Base-by-base conservation (phyloP, 129 eudicot species). In the Gnaphalium uliginosum region DNA sequence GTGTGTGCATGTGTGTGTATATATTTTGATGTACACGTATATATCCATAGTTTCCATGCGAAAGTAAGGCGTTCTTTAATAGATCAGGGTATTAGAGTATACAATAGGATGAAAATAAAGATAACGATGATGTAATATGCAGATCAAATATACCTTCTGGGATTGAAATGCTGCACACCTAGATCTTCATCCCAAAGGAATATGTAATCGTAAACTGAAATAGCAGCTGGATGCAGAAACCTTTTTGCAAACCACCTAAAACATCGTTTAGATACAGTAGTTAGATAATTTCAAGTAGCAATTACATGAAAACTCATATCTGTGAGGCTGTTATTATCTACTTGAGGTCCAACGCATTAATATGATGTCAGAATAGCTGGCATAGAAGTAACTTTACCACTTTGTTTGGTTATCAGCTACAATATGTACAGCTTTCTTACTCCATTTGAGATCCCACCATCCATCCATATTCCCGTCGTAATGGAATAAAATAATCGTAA, bases 211-310 rank as follows among this genome's bases (percentile, higher is more conserved):
- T 90, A 94, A 66, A 84, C 72, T 35, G 91, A 83, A 27, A 94
- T 92, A 32, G 89, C 80, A 78, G 95, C 88, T 37, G 98, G 98
- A 86, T 94, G 98, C 64, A 94, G 75, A 83, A 94, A 90, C 51
- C 98, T 87, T 78, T 94, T 94, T 56, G 98, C 98, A 81, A 94
- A 94, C 98, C 98, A 94, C 98, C 98, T 93, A 81, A 60, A 75
- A 69, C 25, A 50, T 17, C 24, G 23, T 43, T 72, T n/a, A 8
- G 24, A 77, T 37, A 43, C 76, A 59, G 4, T 57, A 69, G 14
- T 69, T 59, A 57, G 24, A 58, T 35, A 19, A 56, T 56, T 8
- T 18, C 1, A 51, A 23, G 27, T 51, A 23, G 68, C 75, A 76
- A 68, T 58, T 58, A 24, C 18, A 54, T 4, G n/a, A 23, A 54